A percentile compares a stretch with the other conserved stretches of the same genome.
phyloP scores from a whole-genome alignment of 2,329 filamentous ascomycete species.

The Plectosphaerella plurivora region DNA sequence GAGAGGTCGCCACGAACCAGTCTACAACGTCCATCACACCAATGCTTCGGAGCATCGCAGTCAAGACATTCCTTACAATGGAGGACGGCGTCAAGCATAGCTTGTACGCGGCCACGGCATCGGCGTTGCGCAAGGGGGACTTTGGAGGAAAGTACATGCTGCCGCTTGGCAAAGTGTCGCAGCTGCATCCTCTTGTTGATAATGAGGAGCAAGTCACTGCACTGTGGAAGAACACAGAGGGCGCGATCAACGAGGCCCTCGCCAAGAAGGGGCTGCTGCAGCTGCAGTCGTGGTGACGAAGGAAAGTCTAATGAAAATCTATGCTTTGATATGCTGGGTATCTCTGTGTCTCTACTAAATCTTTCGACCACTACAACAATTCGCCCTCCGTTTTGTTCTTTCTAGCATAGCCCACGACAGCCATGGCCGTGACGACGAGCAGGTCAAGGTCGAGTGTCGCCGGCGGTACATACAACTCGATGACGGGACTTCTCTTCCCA shows the following conservation, averaged over 20 bases:
- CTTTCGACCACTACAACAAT: not conserved
- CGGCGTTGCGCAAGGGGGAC: constrained; percentile 6
- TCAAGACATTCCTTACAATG: constrained; percentile 1
- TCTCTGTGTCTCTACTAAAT: no score
- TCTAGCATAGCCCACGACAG: not conserved
- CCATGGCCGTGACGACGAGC: constrained; percentile 3
- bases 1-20: constrained; percentile 9
- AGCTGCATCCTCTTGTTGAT: constrained; percentile 2
- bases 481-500: not conserved
- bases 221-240: no score
- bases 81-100: constrained; percentile 12
- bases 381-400: constrained; percentile 2
- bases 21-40: not conserved
- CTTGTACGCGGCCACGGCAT: constrained; percentile 15
- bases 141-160: constrained; percentile 15
- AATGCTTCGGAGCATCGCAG: constrained; percentile 5
- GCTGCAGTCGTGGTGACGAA: no score
- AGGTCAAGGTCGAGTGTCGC: constrained; percentile 4
- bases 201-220: no score
- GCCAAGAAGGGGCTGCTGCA: no score
- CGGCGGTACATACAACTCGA: constrained; percentile 5
- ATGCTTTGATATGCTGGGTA: no score
- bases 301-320: no score
- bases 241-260: no score
- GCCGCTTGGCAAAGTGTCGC: constrained; percentile 8